phyloP scores from a whole-genome alignment of 2,329 filamentous ascomycete genomes.

The Colletotrichum spinosum region DNA sequence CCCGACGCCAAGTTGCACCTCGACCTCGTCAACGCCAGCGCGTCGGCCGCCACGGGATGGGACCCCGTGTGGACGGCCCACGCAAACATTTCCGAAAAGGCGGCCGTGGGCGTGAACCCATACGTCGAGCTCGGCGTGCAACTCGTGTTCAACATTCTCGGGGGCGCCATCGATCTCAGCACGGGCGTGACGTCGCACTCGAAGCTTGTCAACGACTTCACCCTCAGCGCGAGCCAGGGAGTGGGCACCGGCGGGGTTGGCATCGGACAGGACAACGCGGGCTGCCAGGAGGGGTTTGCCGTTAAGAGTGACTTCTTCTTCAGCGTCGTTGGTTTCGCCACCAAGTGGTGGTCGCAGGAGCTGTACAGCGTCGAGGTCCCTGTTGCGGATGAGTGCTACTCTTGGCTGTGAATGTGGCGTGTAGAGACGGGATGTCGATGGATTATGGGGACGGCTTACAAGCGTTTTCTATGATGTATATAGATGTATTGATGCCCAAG shows the following conservation, averaged over 20 bases:
- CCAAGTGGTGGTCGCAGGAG: constrained; percentile 42
- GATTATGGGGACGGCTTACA: too few relatives aligned
- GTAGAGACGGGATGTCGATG: too few relatives aligned
- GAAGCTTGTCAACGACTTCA: constrained; percentile 42
- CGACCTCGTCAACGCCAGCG: constrained; percentile 44
- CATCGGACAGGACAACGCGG: constrained; percentile 28
- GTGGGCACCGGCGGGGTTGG: constrained; percentile 33
- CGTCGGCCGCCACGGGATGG: constrained; percentile 40
- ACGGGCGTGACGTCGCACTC: constrained; percentile 42
- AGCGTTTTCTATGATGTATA: neutral
- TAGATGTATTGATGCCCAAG: too few relatives aligned
- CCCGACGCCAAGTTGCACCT: constrained; percentile 42
- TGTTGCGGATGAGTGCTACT: constrained; percentile 43
- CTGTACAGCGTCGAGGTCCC: constrained; percentile 43
- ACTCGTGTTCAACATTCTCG: constrained; percentile 41
- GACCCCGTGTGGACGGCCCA: constrained; percentile 47
- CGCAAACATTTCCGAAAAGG: constrained; percentile 42
- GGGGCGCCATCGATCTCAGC: constrained; percentile 43
- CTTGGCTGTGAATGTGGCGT: constrained; percentile 33
- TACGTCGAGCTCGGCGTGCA: constrained; percentile 40
- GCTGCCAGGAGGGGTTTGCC: constrained; percentile 41
- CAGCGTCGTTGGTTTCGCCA: constrained; percentile 41
- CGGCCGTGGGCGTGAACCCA: constrained; percentile 40
- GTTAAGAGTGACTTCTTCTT: constrained; percentile 43
- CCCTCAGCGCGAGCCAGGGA: constrained; percentile 39